A percentile compares a stretch with the other conserved stretches of the same genome.
Evolutionary conservation across 1,284 basidiomycete genomes (phyloP).

Genomic region (Takashimella tepidaria): DNA sequence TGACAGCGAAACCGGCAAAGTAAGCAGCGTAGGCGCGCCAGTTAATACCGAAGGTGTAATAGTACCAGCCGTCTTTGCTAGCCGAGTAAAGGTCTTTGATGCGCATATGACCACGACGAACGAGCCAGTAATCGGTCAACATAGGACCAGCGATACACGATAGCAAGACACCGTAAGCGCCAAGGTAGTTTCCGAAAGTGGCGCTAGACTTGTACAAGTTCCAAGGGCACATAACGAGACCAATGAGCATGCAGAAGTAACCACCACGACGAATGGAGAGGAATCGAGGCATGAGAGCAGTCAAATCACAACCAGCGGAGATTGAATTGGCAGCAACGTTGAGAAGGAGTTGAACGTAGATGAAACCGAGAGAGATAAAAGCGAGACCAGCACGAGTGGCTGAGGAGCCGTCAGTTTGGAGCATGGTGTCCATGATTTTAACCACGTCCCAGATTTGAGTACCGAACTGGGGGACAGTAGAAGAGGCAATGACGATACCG

Average conservation of each 20-base stretch:
- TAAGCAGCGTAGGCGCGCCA: constrained; percentile 53
- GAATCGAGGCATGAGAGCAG: constrained; percentile 70
- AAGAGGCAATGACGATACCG: constrained; percentile 76
- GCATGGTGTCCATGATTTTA: constrained; percentile 41
- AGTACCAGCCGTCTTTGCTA: constrained; percentile 62
- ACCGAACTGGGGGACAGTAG: constrained; percentile 70
- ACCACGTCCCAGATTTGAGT: constrained; percentile 65
- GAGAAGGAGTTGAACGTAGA: constrained; percentile 43
- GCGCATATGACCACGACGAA: constrained; percentile 66
- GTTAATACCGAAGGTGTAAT: constrained; percentile 70
- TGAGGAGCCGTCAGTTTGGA: constrained; percentile 21
- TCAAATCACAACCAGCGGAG: constrained; percentile 77
- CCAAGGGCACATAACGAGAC: constrained; percentile 66
- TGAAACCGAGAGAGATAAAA: constrained; percentile 60
- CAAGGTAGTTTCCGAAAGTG: constrained; percentile 75
- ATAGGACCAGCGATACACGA: constrained; percentile 78
- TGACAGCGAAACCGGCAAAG: constrained; percentile 67
- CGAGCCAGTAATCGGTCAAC: constrained; percentile 75
- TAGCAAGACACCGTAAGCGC: constrained; percentile 60
- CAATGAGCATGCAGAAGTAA: constrained; percentile 69
- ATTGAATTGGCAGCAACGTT: constrained; percentile 82
- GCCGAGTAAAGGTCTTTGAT: constrained; percentile 66
- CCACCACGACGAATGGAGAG: constrained; percentile 82
- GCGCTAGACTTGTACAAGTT: constrained; percentile 69
- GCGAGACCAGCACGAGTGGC: constrained; percentile 34